phyloP scores from a whole-genome alignment of 1,284 basidiomycete species.

The Cerioporus squamosus region DNA sequence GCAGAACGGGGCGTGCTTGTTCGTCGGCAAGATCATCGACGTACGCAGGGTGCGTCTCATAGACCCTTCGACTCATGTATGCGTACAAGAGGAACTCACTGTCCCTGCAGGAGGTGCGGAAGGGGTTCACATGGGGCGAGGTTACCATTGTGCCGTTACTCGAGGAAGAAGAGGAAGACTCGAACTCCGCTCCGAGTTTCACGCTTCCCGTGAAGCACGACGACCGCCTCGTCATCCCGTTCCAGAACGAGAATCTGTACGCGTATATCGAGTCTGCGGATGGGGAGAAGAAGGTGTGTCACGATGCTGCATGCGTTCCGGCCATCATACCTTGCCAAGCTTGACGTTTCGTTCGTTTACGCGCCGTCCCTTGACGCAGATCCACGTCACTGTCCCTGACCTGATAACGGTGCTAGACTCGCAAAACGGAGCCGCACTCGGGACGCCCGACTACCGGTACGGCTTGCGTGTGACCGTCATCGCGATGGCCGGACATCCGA shows the following conservation, averaged over 20 bases:
- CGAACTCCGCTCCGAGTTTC: slow-evolving; percentile 1
- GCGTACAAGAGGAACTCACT: slow-evolving; percentile 21
- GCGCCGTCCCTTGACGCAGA: slow-evolving; percentile 19
- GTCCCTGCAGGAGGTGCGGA: slow-evolving; percentile 32
- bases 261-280: slow-evolving; percentile 45
- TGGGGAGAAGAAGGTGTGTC: slow-evolving; percentile 34
- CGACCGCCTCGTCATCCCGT: slow-evolving; percentile 45
- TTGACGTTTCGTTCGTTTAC: not conserved
- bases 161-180: slow-evolving; percentile 51
- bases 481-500: slow-evolving; percentile 58
- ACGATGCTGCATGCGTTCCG: not conserved
- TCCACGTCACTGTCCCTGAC: slow-evolving; percentile 58
- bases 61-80: not conserved
- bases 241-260: slow-evolving; percentile 63
- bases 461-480: slow-evolving; percentile 61
- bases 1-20: slow-evolving; percentile 54
- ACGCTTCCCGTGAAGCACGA: slow-evolving; percentile 23
- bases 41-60: slow-evolving; percentile 42
- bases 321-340: not conserved
- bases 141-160: slow-evolving; percentile 49
- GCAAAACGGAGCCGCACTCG: slow-evolving; percentile 56
- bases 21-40: slow-evolving; percentile 57
- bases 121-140: slow-evolving; percentile 47
- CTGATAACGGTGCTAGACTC: slow-evolving; percentile 61
- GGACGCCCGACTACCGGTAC: slow-evolving; percentile 50